Evolutionary conservation across 768 basidiomycete species (phyloP).

Genomic region (Suillus cothurnatus): DNA sequence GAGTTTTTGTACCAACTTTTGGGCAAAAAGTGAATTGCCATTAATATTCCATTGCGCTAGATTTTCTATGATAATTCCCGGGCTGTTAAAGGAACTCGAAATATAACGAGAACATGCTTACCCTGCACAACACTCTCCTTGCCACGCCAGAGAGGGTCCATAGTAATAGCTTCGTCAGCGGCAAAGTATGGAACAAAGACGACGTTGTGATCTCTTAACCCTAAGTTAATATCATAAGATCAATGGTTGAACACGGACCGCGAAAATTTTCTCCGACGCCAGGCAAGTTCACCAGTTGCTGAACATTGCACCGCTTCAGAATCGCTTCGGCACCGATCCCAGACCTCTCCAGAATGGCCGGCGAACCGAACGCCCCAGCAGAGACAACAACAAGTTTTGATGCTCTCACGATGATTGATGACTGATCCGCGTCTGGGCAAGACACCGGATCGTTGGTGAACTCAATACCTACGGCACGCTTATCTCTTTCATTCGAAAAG

Average conservation of each 20-base stretch:
- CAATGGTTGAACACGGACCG: constrained; percentile 21
- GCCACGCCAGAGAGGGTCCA: constrained; percentile 48
- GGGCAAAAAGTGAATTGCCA: constrained; percentile 49
- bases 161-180: constrained; percentile 45
- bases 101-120: constrained; percentile 28
- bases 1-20: constrained; percentile 44
- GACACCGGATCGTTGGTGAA: constrained; percentile 32
- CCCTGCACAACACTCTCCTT: constrained; percentile 40
- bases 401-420: constrained; percentile 28
- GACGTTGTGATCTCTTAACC: constrained; percentile 31
- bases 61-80: constrained; percentile 14
- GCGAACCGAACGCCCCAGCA: constrained; percentile 44
- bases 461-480: constrained; percentile 40
- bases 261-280: constrained; percentile 47
- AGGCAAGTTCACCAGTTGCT: constrained; percentile 37
- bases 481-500: constrained; percentile 24
- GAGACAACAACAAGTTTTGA: constrained; percentile 40
- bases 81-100: not conserved
- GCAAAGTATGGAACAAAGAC: constrained; percentile 36
- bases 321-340: constrained; percentile 40
- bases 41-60: constrained; percentile 32
- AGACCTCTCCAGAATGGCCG: constrained; percentile 56
- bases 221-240: no score
- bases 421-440: constrained; percentile 14
- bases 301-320: constrained; percentile 31